Evolutionary conservation across 1,139 yeast species (phyloP).

Genomic region (Candida glucosophila): DNA sequence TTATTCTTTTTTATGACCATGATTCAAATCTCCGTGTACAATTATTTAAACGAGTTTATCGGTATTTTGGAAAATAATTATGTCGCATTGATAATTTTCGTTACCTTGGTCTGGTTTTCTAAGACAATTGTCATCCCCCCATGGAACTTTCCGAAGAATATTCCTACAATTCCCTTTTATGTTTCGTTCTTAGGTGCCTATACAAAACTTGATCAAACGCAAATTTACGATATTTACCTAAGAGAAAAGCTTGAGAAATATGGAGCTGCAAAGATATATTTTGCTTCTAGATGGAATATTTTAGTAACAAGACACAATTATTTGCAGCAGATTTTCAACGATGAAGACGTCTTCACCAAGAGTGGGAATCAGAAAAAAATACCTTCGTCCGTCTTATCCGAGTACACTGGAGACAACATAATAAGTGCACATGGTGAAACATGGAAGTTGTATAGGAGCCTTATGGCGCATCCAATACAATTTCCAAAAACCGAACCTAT

Average conservation of each 20-base stretch:
- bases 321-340: constrained; percentile 37
- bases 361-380: constrained; percentile 56
- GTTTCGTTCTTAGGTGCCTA: constrained; percentile 44
- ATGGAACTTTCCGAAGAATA: constrained; percentile 25
- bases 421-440: constrained; percentile 50
- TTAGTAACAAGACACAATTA: constrained; percentile 43
- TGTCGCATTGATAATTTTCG: no score
- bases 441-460: constrained; percentile 44
- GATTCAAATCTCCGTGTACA: no score
- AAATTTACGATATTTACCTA: constrained; percentile 34
- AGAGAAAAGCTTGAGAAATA: constrained; percentile 33
- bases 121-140: constrained; percentile 20
- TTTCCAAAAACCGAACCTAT: constrained; percentile 36
- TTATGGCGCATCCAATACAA: constrained; percentile 42
- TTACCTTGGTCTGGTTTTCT: neutral
- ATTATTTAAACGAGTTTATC: no score
- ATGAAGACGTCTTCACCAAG: constrained; percentile 44
- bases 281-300: constrained; percentile 59
- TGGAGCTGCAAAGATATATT: constrained; percentile 55
- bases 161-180: constrained; percentile 57
- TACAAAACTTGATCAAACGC: constrained; percentile 39
- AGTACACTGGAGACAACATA: constrained; percentile 55
- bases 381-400: constrained; percentile 47
- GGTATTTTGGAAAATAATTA: no score
- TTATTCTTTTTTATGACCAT: no score